Conservation (phyloP, 352 stramenopile genomes). For the Phytophthora meadii region DNA sequence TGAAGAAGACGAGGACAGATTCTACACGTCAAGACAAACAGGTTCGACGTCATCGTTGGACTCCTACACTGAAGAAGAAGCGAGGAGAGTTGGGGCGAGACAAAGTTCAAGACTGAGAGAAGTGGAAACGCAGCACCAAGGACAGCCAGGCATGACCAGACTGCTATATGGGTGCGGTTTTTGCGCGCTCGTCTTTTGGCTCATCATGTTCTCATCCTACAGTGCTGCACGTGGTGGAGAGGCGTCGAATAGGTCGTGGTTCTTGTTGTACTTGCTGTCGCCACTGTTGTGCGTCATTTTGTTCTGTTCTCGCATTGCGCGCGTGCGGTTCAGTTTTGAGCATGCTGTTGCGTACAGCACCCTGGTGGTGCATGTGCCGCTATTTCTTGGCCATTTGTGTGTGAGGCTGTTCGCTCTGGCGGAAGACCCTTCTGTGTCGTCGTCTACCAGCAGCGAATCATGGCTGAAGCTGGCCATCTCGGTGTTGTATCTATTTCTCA, state of each 20-base stretch:
- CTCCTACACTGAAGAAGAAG: not conserved
- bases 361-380: slow-evolving; percentile 77
- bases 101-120: slow-evolving; percentile 15
- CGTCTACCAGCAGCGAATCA: slow-evolving; percentile 40
- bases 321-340: slow-evolving; percentile 62
- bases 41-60: not conserved
- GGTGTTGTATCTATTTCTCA: slow-evolving; percentile 76
- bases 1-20: slow-evolving; percentile 23
- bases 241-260: slow-evolving; percentile 53
- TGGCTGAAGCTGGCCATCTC: slow-evolving; percentile 83
- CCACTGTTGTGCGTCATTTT: slow-evolving; percentile 67
- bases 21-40: not conserved
- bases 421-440: slow-evolving; percentile 44
- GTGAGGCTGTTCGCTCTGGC: slow-evolving; percentile 76
- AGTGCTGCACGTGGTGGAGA: slow-evolving; percentile 39
- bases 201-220: slow-evolving; percentile 80
- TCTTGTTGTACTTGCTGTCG: slow-evolving; percentile 68
- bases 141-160: slow-evolving; percentile 31
- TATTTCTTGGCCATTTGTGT: slow-evolving; percentile 86
- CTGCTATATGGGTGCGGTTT: slow-evolving; percentile 53
- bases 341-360: slow-evolving; percentile 77
- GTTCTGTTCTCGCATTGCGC: slow-evolving; percentile 50
- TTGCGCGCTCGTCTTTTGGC: slow-evolving; percentile 56
- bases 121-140: slow-evolving; percentile 25
- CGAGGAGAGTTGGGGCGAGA: slow-evolving; percentile 6